Conservation (phyloP, 192 early-diverging fungal genomes). For the Podila clonocystis region DNA sequence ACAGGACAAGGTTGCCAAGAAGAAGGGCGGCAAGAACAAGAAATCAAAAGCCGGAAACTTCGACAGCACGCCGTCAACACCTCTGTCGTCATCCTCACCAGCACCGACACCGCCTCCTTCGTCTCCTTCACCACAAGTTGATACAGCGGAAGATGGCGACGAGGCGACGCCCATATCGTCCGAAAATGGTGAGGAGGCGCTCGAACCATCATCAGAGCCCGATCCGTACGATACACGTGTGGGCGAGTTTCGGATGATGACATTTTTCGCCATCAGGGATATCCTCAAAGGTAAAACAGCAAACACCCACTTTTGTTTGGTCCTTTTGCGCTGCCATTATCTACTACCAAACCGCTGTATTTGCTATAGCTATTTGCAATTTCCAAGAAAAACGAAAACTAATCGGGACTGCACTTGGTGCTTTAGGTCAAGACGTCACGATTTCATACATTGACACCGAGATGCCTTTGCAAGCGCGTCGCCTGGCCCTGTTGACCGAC, state of each 20-base stretch:
- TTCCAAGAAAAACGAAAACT: no score
- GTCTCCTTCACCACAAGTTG: not conserved
- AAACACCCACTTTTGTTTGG: not conserved
- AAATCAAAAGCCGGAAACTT: not conserved
- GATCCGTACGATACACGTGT: conserved; percentile 10
- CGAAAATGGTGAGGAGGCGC: conserved; percentile 22
- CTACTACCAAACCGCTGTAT: not conserved
- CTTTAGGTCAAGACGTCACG: conserved; percentile 60
- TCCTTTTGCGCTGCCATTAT: not conserved
- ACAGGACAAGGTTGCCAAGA: no score
- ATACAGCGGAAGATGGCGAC: no score
- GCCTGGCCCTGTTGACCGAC: conserved; percentile 59
- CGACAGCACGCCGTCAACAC: not conserved
- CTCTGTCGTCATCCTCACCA: not conserved
- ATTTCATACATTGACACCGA: conserved; percentile 77
- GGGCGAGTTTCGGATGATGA: conserved; percentile 46
- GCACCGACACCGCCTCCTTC: not conserved
- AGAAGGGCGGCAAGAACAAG: not conserved
- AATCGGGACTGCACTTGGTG: conserved; percentile 11
- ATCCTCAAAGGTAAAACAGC: conserved; percentile 29
- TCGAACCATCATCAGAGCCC: conserved; percentile 7
- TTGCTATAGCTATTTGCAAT: conserved; percentile 1
- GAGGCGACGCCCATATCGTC: not conserved
- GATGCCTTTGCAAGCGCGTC: conserved; percentile 65
- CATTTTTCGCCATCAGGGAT: conserved; percentile 35